Percentiles rank a stretch among this genome's conserved stretches.
phyloP scores from a whole-genome alignment of 495 filamentous ascomycete genomes.

The Penicillium tannophilum region DNA sequence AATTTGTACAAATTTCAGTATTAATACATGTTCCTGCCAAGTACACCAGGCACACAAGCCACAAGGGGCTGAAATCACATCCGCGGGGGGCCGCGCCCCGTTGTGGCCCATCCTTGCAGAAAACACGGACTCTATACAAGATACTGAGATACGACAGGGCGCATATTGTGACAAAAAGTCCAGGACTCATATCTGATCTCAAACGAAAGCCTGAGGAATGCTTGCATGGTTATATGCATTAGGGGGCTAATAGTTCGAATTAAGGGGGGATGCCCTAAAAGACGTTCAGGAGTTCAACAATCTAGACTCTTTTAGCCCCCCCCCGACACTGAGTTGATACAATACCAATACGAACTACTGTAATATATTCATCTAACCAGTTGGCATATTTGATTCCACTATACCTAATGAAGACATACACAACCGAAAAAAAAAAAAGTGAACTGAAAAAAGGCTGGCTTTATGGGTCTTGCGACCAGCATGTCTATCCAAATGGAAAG shows the following conservation, averaged over 20 bases:
- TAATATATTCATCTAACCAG: background rate
- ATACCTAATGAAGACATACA: background rate
- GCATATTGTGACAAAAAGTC: background rate
- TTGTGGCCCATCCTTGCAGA: background rate
- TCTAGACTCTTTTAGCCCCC: slow-evolving; percentile 25
- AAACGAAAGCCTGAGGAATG: background rate
- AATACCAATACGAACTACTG: background rate
- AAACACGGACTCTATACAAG: background rate
- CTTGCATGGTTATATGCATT: background rate
- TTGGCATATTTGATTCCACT: background rate
- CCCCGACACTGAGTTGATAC: slow-evolving; percentile 5
- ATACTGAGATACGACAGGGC: background rate
- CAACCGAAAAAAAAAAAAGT: slow-evolving; percentile 1
- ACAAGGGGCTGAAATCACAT: slow-evolving; percentile 19
- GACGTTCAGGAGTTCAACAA: slow-evolving; percentile 21
- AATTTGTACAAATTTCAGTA: slow-evolving; percentile 6
- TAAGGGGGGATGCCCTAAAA: slow-evolving; percentile 11
- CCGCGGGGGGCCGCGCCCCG: slow-evolving; percentile 3
- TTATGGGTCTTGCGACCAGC: slow-evolving; percentile 7
- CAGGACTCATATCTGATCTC: background rate
- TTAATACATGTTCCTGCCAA: background rate
- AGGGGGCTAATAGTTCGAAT: background rate
- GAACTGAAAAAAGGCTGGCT: background rate
- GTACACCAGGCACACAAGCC: slow-evolving; percentile 11
- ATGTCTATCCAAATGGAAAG: slow-evolving; percentile 14